phyloP scores from a whole-genome alignment of 768 basidiomycete genomes.

The Trametes maxima region DNA sequence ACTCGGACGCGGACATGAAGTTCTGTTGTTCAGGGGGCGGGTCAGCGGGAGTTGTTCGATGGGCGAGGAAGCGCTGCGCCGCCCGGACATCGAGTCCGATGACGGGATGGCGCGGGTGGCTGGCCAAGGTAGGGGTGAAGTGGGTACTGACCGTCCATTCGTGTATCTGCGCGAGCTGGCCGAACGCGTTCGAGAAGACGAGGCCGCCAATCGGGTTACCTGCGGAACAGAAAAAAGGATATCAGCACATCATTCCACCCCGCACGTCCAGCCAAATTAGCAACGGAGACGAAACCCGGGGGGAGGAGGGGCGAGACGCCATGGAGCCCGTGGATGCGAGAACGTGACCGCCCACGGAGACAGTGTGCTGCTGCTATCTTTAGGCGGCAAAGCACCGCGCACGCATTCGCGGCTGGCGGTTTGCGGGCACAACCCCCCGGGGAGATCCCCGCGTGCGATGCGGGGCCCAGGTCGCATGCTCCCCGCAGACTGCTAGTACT shows the following conservation, averaged over 20 bases:
- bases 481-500: too few species aligned
- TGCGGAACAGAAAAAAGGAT: conserved; percentile 5
- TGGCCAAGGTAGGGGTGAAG: too few species aligned
- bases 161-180: conserved; percentile 55
- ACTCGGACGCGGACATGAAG: conserved; percentile 59
- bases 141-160: conserved; percentile 67
- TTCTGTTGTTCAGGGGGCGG: conserved; percentile 41
- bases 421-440: not conserved
- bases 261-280: not conserved
- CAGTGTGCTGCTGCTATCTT: not conserved
- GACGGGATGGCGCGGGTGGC: conserved; percentile 9
- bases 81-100: not conserved
- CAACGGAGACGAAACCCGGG: too few species aligned
- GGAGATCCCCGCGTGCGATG: not conserved
- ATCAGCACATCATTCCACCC: not conserved
- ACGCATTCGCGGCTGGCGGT: too few species aligned
- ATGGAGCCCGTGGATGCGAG: not conserved
- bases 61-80: too few species aligned
- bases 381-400: not conserved
- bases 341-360: not conserved
- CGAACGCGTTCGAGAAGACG: conserved; percentile 76
- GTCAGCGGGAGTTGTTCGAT: conserved; percentile 11
- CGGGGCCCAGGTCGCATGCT: too few species aligned
- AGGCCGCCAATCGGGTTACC: conserved; percentile 67
- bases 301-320: too few species aligned